These are phyloP conservation scores for Microglena sp. DNA, from an alignment of 139 green algal genomes.

Conservation along the genomic window DNA sequence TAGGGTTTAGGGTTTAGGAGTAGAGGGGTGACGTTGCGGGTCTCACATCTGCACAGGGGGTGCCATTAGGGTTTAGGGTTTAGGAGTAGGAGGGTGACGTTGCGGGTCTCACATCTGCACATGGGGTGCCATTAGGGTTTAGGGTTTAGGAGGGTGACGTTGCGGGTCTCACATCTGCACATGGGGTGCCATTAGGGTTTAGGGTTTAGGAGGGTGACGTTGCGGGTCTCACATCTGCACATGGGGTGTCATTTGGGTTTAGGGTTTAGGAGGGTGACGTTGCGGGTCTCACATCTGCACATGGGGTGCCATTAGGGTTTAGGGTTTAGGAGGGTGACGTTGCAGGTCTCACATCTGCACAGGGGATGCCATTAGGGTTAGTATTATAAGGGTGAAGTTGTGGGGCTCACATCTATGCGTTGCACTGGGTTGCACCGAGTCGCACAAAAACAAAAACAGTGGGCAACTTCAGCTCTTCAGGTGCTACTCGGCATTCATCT, in stretches of 20 bases:
- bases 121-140: conserved; percentile 1
- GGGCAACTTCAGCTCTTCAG: too few species aligned
- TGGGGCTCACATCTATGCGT: too few species aligned
- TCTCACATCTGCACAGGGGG: neutral
- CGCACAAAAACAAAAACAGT: too few species aligned
- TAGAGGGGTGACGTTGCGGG: neutral
- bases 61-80: neutral
- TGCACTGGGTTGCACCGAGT: too few species aligned
- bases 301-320: neutral
- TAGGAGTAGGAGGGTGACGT: neutral
- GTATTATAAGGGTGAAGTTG: conserved; percentile 14
- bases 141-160: conserved; percentile 14
- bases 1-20: conserved; percentile 12
- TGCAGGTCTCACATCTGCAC: conserved; percentile 5
- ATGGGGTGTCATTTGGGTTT: too few species aligned
- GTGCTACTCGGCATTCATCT: too few species aligned
- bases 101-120: conserved; percentile 6
- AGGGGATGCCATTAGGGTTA: conserved; percentile 1
- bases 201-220: too few species aligned
- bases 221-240: too few species aligned
- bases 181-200: too few species aligned
- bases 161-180: too few species aligned
- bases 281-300: neutral
- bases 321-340: neutral
- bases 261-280: neutral